Conservation (phyloP, 805 yeast genomes). For the Starmerella floris region DNA sequence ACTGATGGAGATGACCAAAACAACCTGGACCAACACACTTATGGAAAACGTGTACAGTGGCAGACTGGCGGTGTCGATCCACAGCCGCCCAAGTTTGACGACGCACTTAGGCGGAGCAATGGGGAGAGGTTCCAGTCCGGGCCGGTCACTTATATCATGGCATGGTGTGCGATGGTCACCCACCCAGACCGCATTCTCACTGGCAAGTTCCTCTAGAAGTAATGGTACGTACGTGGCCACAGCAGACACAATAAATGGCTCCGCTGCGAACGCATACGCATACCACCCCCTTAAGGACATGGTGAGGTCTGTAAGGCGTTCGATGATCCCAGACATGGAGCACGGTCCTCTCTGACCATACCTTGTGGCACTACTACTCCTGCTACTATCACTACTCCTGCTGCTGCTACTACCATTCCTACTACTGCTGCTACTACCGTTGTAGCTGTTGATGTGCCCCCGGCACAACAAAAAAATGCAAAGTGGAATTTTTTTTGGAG, state of each 20-base stretch:
- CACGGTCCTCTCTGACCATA: too few species aligned
- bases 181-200: slow-evolving; percentile 53
- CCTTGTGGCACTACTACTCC: too few species aligned
- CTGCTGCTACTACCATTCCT: too few species aligned
- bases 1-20: slow-evolving; percentile 56
- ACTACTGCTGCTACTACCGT: too few species aligned
- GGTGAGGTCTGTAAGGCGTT: neutral
- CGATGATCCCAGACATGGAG: too few species aligned
- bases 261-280: slow-evolving; percentile 59
- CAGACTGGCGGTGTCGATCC: slow-evolving; percentile 58
- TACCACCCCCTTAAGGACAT: slow-evolving; percentile 41
- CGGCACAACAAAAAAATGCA: too few species aligned
- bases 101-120: slow-evolving; percentile 34
- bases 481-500: too few species aligned
- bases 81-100: slow-evolving; percentile 33
- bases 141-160: slow-evolving; percentile 14
- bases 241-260: slow-evolving; percentile 67
- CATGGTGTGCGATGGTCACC: slow-evolving; percentile 50
- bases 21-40: slow-evolving; percentile 59
- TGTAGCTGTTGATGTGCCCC: too few species aligned
- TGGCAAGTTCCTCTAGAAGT: slow-evolving; percentile 55
- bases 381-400: too few species aligned
- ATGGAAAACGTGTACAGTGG: slow-evolving; percentile 61
- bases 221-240: slow-evolving; percentile 69
- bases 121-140: slow-evolving; percentile 21